These are phyloP conservation scores for Mucor saturninus DNA, from an alignment of 371 early-diverging fungal species.

Conservation along the genomic window DNA sequence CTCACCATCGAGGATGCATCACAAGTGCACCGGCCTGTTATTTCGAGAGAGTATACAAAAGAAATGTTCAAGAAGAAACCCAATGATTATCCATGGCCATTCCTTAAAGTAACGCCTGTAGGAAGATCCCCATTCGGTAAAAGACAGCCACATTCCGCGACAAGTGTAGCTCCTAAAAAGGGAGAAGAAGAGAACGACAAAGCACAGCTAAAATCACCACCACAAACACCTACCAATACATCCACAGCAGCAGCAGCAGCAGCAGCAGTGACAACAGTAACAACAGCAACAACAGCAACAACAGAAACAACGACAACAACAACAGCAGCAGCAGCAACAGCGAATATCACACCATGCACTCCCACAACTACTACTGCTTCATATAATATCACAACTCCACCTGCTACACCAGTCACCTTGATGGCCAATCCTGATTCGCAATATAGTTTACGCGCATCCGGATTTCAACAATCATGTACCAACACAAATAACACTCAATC, in stretches of 20 bases:
- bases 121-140: slow-evolving; percentile 36
- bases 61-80: slow-evolving; percentile 10
- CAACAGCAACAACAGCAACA: too few species aligned
- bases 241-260: too few species aligned
- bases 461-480: slow-evolving; percentile 25
- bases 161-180: not conserved
- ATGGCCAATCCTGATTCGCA: slow-evolving; percentile 15
- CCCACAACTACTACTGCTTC: slow-evolving; percentile 7
- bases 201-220: not conserved
- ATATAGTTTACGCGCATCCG: slow-evolving; percentile 22
- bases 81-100: slow-evolving; percentile 38
- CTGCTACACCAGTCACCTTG: slow-evolving; percentile 1
- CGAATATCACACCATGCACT: not conserved
- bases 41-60: slow-evolving; percentile 39
- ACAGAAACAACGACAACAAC: too few species aligned
- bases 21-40: slow-evolving; percentile 43
- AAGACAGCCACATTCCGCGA: not conserved
- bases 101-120: slow-evolving; percentile 25
- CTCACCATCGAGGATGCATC: slow-evolving; percentile 47
- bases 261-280: too few species aligned
- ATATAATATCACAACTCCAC: not conserved
- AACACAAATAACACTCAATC: slow-evolving; percentile 10
- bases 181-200: not conserved
- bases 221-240: not conserved
- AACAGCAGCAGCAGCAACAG: not conserved